Evolutionary conservation across 208 protist species (phyloP).

Genomic region (Crithidia mellificae): DNA sequence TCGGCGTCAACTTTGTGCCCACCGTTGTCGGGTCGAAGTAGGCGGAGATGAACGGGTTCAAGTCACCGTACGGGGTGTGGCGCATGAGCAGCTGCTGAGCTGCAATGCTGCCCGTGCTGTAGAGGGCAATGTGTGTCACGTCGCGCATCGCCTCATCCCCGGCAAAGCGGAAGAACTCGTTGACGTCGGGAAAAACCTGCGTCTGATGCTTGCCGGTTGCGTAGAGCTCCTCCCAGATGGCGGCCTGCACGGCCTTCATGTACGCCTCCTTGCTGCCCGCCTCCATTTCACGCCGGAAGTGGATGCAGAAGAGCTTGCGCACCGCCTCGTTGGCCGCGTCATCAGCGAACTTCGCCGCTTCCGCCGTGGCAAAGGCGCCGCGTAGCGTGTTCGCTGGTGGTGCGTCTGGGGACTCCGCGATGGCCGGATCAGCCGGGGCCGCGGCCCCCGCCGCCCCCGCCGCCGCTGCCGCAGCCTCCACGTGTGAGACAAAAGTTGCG

Average conservation of each 20-base stretch:
- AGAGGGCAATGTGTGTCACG: conserved; percentile 68
- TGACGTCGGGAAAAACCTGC: conserved; percentile 54
- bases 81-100: conserved; percentile 82
- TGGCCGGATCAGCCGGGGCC: not conserved
- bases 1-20: conserved; percentile 61
- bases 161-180: conserved; percentile 30
- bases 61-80: conserved; percentile 62
- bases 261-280: conserved; percentile 23
- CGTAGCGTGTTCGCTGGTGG: not conserved
- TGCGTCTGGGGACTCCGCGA: not conserved
- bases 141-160: not conserved
- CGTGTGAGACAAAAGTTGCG: conserved; percentile 13
- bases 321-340: conserved; percentile 14
- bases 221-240: conserved; percentile 49
- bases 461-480: conserved; percentile 13
- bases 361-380: conserved; percentile 2
- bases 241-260: conserved; percentile 79
- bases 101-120: conserved; percentile 62
- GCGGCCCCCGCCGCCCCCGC: conserved; percentile 12
- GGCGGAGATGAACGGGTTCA: conserved; percentile 64
- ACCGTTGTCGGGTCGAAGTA: conserved; percentile 82
- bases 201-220: conserved; percentile 1
- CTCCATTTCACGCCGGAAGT: conserved; percentile 27
- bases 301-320: conserved; percentile 28
- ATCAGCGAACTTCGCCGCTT: conserved; percentile 11